Evolutionary conservation across 345 rosid genomes (phyloP), one percentile per base, ranked within the genome.

Genomic region (Barbarea vulgaris): DNA sequence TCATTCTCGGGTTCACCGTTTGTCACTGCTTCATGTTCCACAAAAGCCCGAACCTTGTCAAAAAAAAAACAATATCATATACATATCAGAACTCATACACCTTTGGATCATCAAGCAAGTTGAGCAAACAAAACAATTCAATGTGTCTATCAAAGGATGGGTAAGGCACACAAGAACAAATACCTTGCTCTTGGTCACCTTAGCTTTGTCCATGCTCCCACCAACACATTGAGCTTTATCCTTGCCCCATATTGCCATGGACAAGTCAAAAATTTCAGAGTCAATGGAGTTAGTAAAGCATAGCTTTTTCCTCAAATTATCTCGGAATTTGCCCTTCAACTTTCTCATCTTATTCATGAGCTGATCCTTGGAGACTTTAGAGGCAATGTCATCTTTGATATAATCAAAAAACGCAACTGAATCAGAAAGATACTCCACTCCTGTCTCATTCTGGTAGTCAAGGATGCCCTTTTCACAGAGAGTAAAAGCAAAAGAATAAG

Each of bases 221-320:
- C 27, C 47, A 44, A 46, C 57, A 44, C 24, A 30, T 19, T n/a
- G 24, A 70, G 48, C 4, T 33, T 70, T 36, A 48, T 22, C 27
- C 15, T 22, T 71, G 30, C 75, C 67, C 75, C 75, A 71, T 31
- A 71, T 47, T 1, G 18, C 53, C 59, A 14, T 59, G 36, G 67
- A 71, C 48, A 71, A 12, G 17, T 59, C 47, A 48, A 71, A 71
- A n/a, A 3, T 11, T 13, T 24, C 24, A 46, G 50, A 60, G 24
- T 58, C 75, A 33, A 47, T 17, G 7, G 75, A n/a, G 25, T 34
- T 50, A 24, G 10, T n/a, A 60, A 71, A 71, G 22, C 34, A 1
- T 1, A 18, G 37, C 0, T 46, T 34, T 71, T 48, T 48, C 11
- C 15, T 46, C 36, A 4, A 47, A 22, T 34, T 33, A 48, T 22